Evolutionary conservation across 805 yeast genomes (phyloP).

Genomic region (Yarrowia osloensis): DNA sequence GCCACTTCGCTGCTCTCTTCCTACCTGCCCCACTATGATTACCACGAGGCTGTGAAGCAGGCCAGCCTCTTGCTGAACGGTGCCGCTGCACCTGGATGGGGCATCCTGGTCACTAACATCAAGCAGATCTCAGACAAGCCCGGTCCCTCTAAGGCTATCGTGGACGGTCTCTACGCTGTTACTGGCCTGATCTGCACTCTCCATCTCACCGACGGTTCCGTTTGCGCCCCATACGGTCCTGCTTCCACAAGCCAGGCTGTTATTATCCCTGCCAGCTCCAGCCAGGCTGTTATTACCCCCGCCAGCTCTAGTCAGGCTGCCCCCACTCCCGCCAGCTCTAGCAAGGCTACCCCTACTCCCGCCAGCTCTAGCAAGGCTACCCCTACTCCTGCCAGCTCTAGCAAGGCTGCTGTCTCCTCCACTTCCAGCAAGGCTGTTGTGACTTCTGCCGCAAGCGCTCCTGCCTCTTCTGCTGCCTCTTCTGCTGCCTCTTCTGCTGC

Average conservation of each 20-base stretch:
- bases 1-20: neutral
- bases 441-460: too few species aligned
- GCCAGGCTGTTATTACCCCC: neutral
- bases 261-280: neutral
- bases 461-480: too few species aligned
- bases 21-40: neutral
- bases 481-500: too few species aligned
- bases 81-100: neutral
- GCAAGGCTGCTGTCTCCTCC: too few species aligned
- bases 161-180: neutral
- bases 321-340: too few species aligned
- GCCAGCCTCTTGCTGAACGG: neutral
- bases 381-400: too few species aligned
- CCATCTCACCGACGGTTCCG: neutral
- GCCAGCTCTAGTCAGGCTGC: too few species aligned
- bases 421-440: too few species aligned
- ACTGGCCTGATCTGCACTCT: neutral
- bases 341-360: too few species aligned
- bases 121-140: neutral
- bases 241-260: neutral
- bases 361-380: too few species aligned
- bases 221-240: neutral
- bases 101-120: neutral
- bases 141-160: neutral
- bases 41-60: neutral